Percentiles rank a stretch among this genome's conserved stretches.
These are phyloP conservation scores for Cokeromyces recurvatus DNA, from an alignment of 371 early-diverging fungal species.

Conservation along the genomic window DNA sequence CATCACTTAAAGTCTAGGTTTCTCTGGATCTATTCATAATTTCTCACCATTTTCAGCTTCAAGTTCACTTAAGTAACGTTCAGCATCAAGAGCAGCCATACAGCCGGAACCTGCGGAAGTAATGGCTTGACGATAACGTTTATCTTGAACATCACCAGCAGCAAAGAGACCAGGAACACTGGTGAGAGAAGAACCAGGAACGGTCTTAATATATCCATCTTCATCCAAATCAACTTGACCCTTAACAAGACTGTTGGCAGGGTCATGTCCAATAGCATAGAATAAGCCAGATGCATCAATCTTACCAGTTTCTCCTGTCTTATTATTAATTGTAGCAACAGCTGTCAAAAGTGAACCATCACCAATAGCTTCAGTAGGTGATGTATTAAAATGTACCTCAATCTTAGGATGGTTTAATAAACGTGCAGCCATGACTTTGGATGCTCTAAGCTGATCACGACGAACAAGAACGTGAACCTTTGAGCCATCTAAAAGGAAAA, in stretches of 20 bases:
- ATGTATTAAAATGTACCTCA: slow-evolving; percentile 87
- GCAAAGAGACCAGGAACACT: slow-evolving; percentile 93
- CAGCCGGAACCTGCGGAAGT: slow-evolving; percentile 81
- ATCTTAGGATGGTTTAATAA: slow-evolving; percentile 85
- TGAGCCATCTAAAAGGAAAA: slow-evolving; percentile 5
- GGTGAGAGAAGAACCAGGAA: slow-evolving; percentile 81
- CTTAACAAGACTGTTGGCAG: slow-evolving; percentile 82
- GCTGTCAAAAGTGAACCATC: slow-evolving; percentile 72
- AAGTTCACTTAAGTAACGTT: slow-evolving; percentile 67
- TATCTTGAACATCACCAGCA: slow-evolving; percentile 98
- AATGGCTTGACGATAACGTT: slow-evolving; percentile 83
- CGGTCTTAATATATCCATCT: slow-evolving; percentile 87
- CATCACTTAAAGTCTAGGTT: slow-evolving; percentile 9
- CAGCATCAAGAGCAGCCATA: slow-evolving; percentile 95
- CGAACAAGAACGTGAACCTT: slow-evolving; percentile 69
- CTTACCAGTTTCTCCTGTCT: slow-evolving; percentile 58
- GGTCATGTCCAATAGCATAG: slow-evolving; percentile 98
- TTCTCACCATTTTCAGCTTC: slow-evolving; percentile 4
- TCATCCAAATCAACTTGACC: slow-evolving; percentile 74
- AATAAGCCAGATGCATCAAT: slow-evolving; percentile 90
- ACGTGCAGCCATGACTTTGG: slow-evolving; percentile 94
- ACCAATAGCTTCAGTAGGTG: slow-evolving; percentile 84
- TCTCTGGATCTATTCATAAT: too few relatives aligned
- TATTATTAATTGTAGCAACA: slow-evolving; percentile 70
- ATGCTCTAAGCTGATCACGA: slow-evolving; percentile 94